Conservation (phyloP, 208 protist species). For the Trypanosoma cruzi region DNA sequence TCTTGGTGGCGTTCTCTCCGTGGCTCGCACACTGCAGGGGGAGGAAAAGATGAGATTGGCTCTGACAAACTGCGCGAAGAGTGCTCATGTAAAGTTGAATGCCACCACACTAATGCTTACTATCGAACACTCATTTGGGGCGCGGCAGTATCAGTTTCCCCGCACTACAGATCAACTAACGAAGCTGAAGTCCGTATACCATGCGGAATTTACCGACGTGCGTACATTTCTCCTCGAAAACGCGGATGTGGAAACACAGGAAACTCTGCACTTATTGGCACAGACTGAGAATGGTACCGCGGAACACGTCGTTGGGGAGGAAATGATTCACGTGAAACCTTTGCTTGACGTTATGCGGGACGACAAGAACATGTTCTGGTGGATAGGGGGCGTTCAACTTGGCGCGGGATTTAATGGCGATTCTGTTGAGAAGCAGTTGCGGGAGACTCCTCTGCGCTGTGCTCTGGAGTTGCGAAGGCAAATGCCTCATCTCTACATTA, state of each 20-base stretch:
- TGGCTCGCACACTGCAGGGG: constrained; percentile 2
- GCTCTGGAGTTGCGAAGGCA: constrained; percentile 14
- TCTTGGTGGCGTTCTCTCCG: constrained; percentile 22
- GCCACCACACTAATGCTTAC: constrained; percentile 12
- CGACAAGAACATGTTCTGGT: constrained; percentile 24
- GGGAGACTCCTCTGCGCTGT: constrained; percentile 5
- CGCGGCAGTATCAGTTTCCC: constrained; percentile 30
- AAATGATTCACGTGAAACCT: constrained; percentile 1
- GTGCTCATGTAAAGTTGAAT: constrained; percentile 10
- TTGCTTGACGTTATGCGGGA: constrained; percentile 14
- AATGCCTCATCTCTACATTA: constrained; percentile 15
- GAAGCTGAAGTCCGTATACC: constrained; percentile 5
- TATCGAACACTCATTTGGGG: constrained; percentile 27
- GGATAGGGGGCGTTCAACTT: constrained; percentile 16
- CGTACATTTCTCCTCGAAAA: constrained; percentile 18
- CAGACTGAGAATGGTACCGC: background rate
- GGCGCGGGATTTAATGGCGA: constrained; percentile 19
- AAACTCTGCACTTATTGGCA: constrained; percentile 5
- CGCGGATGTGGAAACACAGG: constrained; percentile 26
- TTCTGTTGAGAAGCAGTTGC: constrained; percentile 21
- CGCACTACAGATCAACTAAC: background rate
- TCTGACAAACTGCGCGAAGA: constrained; percentile 17
- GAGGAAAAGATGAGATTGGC: constrained; percentile 3
- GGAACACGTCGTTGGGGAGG: constrained; percentile 9
- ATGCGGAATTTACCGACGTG: constrained; percentile 7